Evolutionary conservation across 257 asterid species (phyloP), one percentile per base, ranked within the genome.

Genomic region (Fraxinus pennsylvanica): DNA sequence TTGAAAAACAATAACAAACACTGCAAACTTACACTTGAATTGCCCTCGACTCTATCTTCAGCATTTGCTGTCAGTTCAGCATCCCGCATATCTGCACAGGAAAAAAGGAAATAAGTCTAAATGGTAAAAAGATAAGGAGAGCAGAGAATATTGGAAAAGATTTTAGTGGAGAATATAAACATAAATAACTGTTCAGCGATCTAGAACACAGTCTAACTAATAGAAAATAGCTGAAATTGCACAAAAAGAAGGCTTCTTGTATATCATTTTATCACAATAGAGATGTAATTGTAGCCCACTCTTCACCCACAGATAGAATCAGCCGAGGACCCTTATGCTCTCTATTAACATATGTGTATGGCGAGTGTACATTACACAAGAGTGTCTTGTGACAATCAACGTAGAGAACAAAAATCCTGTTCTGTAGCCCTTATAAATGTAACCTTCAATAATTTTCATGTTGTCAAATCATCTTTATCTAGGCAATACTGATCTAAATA

Each of bases 1-100:
- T 33, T 33, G 19, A 77, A 21, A 41, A 54, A 63, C 29, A 57
- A 39, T 9, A 70, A 74, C 57, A 25, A 25, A 67, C 67, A 45
- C n/a, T 12, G 69, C 33, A 75, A 74, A 69, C 90, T 84, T 77
- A 80, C 90, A 78, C 45, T 84, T 61, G 78, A 77, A 80, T 52
- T 65, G 76, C 70, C 4, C 75, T 71, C 52, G 61, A 43, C 83
- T 68, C 74, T 75, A 73, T 59, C 78, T 25, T 68, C 77, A 22
- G 78, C 80, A 81, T 66, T 61, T 57, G 74, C 75, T 66, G 52
- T 33, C 29, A 76, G 54, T 68, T 69, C 87, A 35, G 66, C 45
- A 41, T 77, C 82, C 43, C 7, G 36, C 25, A 39, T 47, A 75
- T 74, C 89, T 85, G 87, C 9, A 73, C 63, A 10, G 0, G 3